Conservation (phyloP, 202 grass and related monocot species). For the Digitaria exilis region DNA sequence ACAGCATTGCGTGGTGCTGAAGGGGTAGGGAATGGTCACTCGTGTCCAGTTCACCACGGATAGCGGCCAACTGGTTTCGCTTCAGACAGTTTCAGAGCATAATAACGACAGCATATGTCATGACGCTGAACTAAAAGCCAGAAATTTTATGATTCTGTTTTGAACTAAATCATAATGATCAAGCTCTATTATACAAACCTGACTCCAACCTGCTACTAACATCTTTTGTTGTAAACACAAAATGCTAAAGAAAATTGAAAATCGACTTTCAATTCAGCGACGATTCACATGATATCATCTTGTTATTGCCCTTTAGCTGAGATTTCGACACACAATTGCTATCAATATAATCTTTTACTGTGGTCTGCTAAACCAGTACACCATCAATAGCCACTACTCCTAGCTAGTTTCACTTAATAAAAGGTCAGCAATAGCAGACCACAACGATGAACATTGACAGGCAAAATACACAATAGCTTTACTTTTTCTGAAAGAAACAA, state of each 20-base stretch:
- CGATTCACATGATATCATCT: neutral
- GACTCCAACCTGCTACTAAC: neutral
- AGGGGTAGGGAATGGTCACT: neutral
- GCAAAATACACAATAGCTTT: slow-evolving; percentile 4
- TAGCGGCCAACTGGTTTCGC: neutral
- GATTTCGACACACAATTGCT: neutral
- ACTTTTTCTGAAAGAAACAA: slow-evolving; percentile 10
- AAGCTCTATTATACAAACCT: neutral
- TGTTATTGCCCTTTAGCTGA: neutral
- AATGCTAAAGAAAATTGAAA: neutral
- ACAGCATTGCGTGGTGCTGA: neutral
- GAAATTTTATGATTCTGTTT: neutral
- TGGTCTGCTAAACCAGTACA: neutral
- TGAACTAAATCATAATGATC: neutral
- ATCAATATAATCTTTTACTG: neutral
- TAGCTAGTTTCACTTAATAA: slow-evolving; percentile 15
- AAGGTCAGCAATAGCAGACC: neutral
- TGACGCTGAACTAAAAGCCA: neutral
- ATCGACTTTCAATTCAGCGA: neutral
- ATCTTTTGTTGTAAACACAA: neutral
- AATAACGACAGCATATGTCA: neutral
- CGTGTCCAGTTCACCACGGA: neutral
- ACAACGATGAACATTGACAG: neutral
- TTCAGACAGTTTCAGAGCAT: neutral
- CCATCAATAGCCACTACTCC: neutral